Base-by-base conservation (phyloP, 1,284 basidiomycete species). In the Ustilago shanxiensis region DNA sequence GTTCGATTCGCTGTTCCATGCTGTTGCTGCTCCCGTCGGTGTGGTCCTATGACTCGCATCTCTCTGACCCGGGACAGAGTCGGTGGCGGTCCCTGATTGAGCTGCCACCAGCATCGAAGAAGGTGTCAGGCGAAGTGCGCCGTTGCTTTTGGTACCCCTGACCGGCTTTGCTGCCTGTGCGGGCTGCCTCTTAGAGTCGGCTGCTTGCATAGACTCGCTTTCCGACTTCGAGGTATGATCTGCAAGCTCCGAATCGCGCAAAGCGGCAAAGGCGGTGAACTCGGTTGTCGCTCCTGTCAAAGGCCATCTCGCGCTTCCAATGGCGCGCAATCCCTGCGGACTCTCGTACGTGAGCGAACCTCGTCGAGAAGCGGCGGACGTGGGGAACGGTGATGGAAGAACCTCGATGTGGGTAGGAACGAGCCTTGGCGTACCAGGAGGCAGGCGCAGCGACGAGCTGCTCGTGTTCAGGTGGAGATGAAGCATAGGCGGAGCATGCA, bases 341-440 rank as follows among this genome's bases (percentile, higher is more conserved):
- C 69, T 72, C 16, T 72, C 69, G 20, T 62, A 66, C 10, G 65
- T 68, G 57, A 72, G 60, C 31, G 74, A 77, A 62, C 74, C 69
- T 1, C 74, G 65, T 10, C 66, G 50, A 20, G 74, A 77, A 5
- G 65, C 52, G 0, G 69, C 54, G 11, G 74, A 60, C 2, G 77
- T 74, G 3, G 73, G 79, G n/a, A 79, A 72, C 22, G 80, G 80
- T n/a, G 80, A 82, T 0, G 80, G 80, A 16, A 74, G 49, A 26
- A 80, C 59, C 53, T 79, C 76, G 18, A 82, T 60, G 44, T 79
- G 71, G 24, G 80, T 76, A 0, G 80, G 80, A 16, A 72, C 62
- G 13, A 82, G 67, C n/a, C 77, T 68, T 1, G 80, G 80, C 3
- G 80, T 82, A 8, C 80, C 80, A 6, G 80, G 80, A 9, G 69